Conservation (phyloP, 495 filamentous ascomycete species). For the Tuber melanosporum region DNA sequence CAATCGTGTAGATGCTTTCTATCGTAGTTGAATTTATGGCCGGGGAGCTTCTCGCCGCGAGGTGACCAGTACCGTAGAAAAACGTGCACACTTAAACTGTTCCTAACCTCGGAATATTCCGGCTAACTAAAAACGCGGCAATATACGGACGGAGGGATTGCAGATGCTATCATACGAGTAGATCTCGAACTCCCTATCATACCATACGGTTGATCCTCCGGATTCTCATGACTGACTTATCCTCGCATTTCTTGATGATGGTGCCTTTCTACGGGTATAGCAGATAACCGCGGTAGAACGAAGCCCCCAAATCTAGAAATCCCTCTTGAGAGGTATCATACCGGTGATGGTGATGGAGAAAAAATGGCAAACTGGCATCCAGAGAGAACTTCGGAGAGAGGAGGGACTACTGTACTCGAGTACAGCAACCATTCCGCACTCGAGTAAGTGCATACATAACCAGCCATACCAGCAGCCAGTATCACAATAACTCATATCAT, state of each 20-base stretch:
- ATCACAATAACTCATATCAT: too few species aligned
- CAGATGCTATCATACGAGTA: background rate
- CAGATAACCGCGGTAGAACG: background rate
- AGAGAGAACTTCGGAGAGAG: too few species aligned
- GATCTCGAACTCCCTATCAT: background rate
- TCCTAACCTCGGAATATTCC: background rate
- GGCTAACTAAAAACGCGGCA: background rate
- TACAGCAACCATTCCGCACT: too few species aligned
- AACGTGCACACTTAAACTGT: background rate
- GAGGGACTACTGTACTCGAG: too few species aligned
- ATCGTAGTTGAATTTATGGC: background rate
- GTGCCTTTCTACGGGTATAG: background rate
- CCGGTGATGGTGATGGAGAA: too few species aligned
- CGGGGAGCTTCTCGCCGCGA: background rate
- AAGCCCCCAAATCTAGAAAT: too few species aligned
- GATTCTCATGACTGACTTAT: background rate
- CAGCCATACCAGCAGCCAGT: too few species aligned
- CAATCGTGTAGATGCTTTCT: too few species aligned
- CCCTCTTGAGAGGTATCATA: too few species aligned
- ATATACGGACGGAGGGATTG: background rate
- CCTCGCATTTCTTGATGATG: background rate
- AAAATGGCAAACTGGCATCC: too few species aligned
- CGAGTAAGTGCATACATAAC: too few species aligned
- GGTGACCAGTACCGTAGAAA: background rate
- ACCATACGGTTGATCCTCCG: background rate